phyloP scores from a whole-genome alignment of 2,329 filamentous ascomycete species.

The Orbilia blumenaviensis region DNA sequence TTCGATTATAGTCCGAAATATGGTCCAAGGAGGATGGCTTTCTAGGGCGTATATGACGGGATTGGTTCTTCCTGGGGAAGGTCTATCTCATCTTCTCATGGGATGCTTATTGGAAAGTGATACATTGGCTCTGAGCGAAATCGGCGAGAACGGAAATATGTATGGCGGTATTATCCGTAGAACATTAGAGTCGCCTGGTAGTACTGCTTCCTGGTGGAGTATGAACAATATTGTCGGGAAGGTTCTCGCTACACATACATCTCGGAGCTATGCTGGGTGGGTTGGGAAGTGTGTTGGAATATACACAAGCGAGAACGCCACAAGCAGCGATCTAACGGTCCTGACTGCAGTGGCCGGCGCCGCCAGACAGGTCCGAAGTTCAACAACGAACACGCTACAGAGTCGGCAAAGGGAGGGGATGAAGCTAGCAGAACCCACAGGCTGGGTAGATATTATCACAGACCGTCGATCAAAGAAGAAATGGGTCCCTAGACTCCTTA shows the following conservation, averaged over 20 bases:
- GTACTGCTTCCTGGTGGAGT: constrained; percentile 72
- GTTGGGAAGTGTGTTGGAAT: constrained; percentile 69
- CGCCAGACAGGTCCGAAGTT: constrained; percentile 17
- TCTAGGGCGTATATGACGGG: constrained; percentile 75
- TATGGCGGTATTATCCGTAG: constrained; percentile 68
- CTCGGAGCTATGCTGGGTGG: constrained; percentile 70
- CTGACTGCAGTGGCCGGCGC: constrained; percentile 63
- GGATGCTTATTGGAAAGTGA: constrained; percentile 73
- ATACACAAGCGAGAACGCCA: constrained; percentile 66
- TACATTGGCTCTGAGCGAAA: constrained; percentile 67
- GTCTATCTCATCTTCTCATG: constrained; percentile 72
- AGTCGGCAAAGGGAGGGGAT: background rate
- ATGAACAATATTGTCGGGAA: constrained; percentile 72
- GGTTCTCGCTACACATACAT: constrained; percentile 71
- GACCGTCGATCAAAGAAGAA: constrained; percentile 64
- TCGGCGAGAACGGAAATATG: constrained; percentile 71
- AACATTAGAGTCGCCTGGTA: constrained; percentile 66
- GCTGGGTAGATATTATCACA: constrained; percentile 49
- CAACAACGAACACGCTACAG: background rate
- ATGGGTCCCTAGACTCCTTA: constrained; percentile 67
- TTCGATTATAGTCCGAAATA: constrained; percentile 61
- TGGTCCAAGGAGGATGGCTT: constrained; percentile 72
- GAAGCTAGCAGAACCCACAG: constrained; percentile 20
- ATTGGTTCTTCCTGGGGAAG: constrained; percentile 72
- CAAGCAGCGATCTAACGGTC: constrained; percentile 67